Conservation (phyloP, 768 basidiomycete species). For the Cyclocybe aegerita region DNA sequence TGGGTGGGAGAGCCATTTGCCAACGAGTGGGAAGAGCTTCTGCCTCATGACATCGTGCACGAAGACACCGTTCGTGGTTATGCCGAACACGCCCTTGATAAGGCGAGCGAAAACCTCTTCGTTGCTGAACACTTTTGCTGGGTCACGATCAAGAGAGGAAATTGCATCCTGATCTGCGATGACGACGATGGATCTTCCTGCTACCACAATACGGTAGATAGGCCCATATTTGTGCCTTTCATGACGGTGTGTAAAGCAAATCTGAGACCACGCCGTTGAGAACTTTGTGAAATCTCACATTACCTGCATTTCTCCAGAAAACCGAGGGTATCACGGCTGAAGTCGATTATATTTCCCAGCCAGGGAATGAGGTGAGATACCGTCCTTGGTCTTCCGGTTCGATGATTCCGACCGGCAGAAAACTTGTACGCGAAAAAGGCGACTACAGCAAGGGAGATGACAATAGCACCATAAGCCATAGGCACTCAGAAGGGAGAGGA, state of each 20-base stretch:
- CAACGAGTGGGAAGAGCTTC: neutral
- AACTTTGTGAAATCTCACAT: neutral
- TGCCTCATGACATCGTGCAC: conserved; percentile 1
- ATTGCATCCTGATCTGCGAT: conserved; percentile 1
- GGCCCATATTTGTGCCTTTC: neutral
- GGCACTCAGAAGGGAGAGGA: too few relatives aligned
- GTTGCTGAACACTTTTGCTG: neutral
- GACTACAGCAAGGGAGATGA: too few relatives aligned
- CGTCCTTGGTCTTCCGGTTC: neutral
- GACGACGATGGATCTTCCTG: neutral
- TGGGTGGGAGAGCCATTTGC: neutral
- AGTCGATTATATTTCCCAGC: conserved; percentile 1
- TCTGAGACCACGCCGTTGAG: neutral
- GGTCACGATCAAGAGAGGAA: neutral
- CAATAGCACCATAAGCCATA: too few relatives aligned
- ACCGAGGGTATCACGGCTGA: conserved; percentile 1
- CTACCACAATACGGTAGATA: neutral
- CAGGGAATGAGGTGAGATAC: conserved; percentile 2
- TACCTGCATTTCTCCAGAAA: conserved; percentile 3
- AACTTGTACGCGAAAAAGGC: too few relatives aligned
- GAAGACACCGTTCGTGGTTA: neutral
- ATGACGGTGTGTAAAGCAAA: neutral
- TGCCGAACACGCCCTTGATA: neutral
- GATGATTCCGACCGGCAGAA: too few relatives aligned
- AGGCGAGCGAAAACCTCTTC: neutral